phyloP scores from a whole-genome alignment of 768 basidiomycete genomes.

The Phaffia australis region DNA sequence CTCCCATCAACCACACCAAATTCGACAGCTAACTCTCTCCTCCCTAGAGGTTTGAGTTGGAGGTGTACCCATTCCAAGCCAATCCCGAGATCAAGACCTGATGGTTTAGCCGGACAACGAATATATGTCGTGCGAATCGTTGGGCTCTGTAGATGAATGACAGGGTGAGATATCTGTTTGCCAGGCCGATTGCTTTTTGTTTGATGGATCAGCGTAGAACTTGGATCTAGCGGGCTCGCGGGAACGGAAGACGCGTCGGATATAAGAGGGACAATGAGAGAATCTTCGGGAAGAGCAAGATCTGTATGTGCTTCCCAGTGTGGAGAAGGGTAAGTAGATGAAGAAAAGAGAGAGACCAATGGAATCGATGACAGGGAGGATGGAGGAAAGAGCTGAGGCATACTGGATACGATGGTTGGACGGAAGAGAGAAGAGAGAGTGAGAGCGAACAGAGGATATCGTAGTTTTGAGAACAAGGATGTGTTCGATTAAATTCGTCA shows the following conservation, averaged over 20 bases:
- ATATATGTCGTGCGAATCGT: conserved; percentile 58
- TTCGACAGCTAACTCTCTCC: conserved; percentile 61
- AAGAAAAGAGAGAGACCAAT: conserved; percentile 18
- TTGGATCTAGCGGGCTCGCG: neutral
- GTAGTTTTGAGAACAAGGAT: no score
- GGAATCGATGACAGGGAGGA: neutral
- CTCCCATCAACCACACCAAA: conserved; percentile 58
- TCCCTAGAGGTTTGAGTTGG: conserved; percentile 56
- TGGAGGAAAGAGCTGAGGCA: neutral
- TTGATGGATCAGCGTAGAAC: neutral
- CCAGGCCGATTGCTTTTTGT: neutral
- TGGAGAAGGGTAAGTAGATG: conserved; percentile 17
- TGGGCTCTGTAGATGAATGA: conserved; percentile 70
- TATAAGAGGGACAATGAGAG: conserved; percentile 9
- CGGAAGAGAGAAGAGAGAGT: no score
- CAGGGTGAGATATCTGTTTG: conserved; percentile 44
- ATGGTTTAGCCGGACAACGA: conserved; percentile 46
- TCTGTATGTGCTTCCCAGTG: conserved; percentile 4
- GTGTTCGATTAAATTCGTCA: no score
- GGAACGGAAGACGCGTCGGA: neutral
- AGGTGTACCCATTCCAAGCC: conserved; percentile 65
- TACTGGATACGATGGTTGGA: no score
- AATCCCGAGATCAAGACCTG: conserved; percentile 43
- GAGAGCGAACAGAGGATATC: no score
- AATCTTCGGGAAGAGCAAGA: conserved; percentile 14